Percentiles rank a stretch among this genome's conserved stretches.
phyloP scores from a whole-genome alignment of 768 basidiomycete species.

The Tulasnella sp. region DNA sequence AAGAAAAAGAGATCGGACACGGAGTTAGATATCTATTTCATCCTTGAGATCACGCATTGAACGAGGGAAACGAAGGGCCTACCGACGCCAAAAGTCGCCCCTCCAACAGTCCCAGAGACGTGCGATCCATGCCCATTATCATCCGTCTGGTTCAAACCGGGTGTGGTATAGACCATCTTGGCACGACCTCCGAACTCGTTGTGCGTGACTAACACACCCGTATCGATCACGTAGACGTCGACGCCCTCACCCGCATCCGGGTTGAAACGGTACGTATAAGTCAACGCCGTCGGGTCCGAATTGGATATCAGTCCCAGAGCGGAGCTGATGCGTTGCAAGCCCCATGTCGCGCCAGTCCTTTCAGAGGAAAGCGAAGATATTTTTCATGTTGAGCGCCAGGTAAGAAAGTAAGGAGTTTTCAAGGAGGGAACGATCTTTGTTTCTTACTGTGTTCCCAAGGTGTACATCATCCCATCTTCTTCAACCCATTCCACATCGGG shows the following conservation, averaged over 20 bases:
- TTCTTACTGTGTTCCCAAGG: conserved; percentile 8
- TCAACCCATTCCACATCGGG: conserved; percentile 7
- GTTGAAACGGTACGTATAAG: conserved; percentile 8
- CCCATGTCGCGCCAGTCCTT: conserved; percentile 11
- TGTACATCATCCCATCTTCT: conserved; percentile 6
- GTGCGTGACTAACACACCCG: conserved; percentile 6
- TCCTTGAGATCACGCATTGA: no score
- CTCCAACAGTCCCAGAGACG: conserved; percentile 6
- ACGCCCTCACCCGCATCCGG: conserved; percentile 7
- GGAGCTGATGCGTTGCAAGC: not conserved
- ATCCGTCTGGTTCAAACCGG: not conserved
- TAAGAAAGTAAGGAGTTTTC: no score
- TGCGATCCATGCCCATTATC: conserved; percentile 16
- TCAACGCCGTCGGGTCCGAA: not conserved
- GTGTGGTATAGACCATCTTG: conserved; percentile 1
- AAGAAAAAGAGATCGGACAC: not conserved
- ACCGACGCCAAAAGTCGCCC: conserved; percentile 6
- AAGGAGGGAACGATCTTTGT: no score
- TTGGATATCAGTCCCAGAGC: not conserved
- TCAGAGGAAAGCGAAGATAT: no score
- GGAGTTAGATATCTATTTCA: no score
- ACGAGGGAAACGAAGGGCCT: not conserved
- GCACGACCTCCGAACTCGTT: conserved; percentile 10
- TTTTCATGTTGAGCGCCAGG: no score
- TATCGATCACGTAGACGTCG: conserved; percentile 15